Evolutionary conservation across 495 filamentous ascomycete species (phyloP).

Genomic region (Saxophila tyrrhenica): DNA sequence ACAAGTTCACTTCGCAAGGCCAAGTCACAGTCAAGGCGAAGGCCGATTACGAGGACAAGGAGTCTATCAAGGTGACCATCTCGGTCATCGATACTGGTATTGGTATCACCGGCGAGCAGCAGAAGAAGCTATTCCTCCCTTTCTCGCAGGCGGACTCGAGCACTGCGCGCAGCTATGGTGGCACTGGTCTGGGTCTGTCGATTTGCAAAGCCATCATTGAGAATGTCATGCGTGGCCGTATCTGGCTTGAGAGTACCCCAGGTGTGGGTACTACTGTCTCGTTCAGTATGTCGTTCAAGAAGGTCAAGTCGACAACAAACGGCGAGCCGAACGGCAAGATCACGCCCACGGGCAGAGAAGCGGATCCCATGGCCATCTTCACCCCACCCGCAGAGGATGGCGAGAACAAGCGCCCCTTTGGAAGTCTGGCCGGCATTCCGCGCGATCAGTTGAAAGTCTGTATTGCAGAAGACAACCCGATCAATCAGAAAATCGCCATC

Average conservation of each 20-base stretch:
- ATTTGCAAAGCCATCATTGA: constrained; percentile 94
- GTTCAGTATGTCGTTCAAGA: constrained; percentile 73
- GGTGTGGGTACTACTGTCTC: constrained; percentile 73
- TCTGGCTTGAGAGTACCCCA: constrained; percentile 66
- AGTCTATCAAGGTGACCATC: constrained; percentile 62
- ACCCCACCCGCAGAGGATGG: constrained; percentile 33
- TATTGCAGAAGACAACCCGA: constrained; percentile 85
- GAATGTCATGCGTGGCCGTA: constrained; percentile 75
- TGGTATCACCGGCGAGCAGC: constrained; percentile 70
- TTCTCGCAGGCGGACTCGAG: constrained; percentile 86
- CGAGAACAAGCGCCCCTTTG: constrained; percentile 11
- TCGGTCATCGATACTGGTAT: constrained; percentile 88
- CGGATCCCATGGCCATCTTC: constrained; percentile 44
- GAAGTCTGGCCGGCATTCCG: constrained; percentile 57
- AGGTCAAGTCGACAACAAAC: constrained; percentile 46
- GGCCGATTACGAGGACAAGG: constrained; percentile 56
- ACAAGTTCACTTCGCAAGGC: constrained; percentile 85
- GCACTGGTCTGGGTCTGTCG: constrained; percentile 78
- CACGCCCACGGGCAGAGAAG: constrained; percentile 5
- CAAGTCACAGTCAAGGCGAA: constrained; percentile 68
- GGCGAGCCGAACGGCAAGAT: constrained; percentile 26
- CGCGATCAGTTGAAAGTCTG: constrained; percentile 71
- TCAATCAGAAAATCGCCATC: constrained; percentile 85
- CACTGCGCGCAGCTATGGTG: constrained; percentile 78
- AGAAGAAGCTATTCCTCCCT: constrained; percentile 73